Conservation (phyloP, 1,139 yeast genomes). For the Pneumocystis wakefieldiae region DNA sequence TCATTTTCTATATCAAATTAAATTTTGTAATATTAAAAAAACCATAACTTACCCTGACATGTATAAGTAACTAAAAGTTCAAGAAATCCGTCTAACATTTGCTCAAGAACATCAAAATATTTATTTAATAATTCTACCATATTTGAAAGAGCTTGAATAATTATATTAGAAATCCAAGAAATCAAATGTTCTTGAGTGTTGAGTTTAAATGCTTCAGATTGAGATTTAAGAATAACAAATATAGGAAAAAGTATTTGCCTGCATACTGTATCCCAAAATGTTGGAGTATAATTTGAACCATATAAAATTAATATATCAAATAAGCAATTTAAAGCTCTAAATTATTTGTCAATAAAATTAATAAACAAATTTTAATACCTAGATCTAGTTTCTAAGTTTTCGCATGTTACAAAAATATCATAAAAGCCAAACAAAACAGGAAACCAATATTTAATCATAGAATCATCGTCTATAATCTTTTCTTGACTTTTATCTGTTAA, state of each 20-base stretch:
- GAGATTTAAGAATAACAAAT: conserved; percentile 61
- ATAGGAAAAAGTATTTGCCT: conserved; percentile 74
- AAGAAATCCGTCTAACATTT: conserved; percentile 63
- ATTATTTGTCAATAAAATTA: neutral
- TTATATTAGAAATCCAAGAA: conserved; percentile 91
- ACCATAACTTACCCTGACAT: conserved; percentile 38
- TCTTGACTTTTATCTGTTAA: conserved; percentile 10
- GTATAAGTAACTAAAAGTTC: conserved; percentile 71
- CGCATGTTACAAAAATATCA: conserved; percentile 82
- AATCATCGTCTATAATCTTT: conserved; percentile 24
- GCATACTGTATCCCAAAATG: conserved; percentile 75
- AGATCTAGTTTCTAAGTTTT: conserved; percentile 86
- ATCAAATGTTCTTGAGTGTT: conserved; percentile 68
- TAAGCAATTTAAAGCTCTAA: conserved; percentile 59
- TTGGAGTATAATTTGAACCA: conserved; percentile 58
- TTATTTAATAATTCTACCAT: conserved; percentile 71
- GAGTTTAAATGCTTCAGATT: conserved; percentile 56
- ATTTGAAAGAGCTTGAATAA: conserved; percentile 86
- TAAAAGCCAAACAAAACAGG: conserved; percentile 76
- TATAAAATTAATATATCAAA: conserved; percentile 68
- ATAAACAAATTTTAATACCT: neutral
- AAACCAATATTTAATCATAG: conserved; percentile 45
- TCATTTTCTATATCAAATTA: conserved; percentile 46
- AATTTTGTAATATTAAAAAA: neutral
- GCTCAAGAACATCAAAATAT: conserved; percentile 58